Evolutionary conservation across 1,284 basidiomycete genomes (phyloP).

Genomic region (Fomitopsis pinicola): DNA sequence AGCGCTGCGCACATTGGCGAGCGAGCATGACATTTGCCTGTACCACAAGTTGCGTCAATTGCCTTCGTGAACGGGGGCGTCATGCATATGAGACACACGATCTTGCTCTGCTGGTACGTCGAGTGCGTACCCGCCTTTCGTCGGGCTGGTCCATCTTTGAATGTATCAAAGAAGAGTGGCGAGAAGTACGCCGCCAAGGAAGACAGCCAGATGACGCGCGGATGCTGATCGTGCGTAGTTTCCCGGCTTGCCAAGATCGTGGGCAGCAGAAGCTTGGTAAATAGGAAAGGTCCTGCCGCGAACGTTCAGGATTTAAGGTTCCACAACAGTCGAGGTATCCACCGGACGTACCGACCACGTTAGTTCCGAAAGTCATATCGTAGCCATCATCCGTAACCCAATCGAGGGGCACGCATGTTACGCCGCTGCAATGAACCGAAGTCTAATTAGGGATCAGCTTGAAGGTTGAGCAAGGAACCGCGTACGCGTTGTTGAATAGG

Average conservation of each 20-base stretch:
- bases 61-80: no score
- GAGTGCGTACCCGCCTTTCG: slow-evolving; percentile 10
- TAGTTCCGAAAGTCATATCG: slow-evolving; percentile 59
- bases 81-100: slow-evolving; percentile 19
- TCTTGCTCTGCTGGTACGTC: slow-evolving; percentile 26
- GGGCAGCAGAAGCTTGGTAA: slow-evolving; percentile 23
- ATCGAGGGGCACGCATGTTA: slow-evolving; percentile 48
- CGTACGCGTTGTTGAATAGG: slow-evolving; percentile 50
- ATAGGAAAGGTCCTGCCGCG: slow-evolving; percentile 18
- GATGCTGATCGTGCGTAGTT: slow-evolving; percentile 19
- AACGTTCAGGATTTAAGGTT: not conserved
- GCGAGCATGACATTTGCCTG: slow-evolving; percentile 41
- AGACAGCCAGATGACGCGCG: slow-evolving; percentile 22
- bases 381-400: slow-evolving; percentile 48
- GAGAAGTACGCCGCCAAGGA: slow-evolving; percentile 16
- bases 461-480: not conserved
- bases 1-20: slow-evolving; percentile 43
- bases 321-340: not conserved
- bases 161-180: slow-evolving; percentile 13
- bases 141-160: slow-evolving; percentile 13
- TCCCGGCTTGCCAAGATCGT: slow-evolving; percentile 19
- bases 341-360: slow-evolving; percentile 38
- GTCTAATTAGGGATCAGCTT: no score
- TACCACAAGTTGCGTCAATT: not conserved
- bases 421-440: slow-evolving; percentile 29